These are phyloP conservation scores for Zygnema cylindricum DNA, from an alignment of 139 green algal genomes.

Conservation along the genomic window DNA sequence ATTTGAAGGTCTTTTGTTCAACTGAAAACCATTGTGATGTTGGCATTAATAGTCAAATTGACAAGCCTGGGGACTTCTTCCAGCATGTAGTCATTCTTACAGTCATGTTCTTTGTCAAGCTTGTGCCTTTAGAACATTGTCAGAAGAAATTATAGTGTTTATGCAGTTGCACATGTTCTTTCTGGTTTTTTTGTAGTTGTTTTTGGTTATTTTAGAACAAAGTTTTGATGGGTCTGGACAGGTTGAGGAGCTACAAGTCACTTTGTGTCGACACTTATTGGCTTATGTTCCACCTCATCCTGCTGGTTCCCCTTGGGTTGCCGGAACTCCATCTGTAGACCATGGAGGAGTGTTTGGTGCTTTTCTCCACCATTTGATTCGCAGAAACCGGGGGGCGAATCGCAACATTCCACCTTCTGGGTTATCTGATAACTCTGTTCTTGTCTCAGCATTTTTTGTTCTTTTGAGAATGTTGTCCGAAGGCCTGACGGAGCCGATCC, in stretches of 20 bases:
- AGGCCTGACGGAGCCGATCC: conserved; percentile 14
- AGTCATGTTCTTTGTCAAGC: no score
- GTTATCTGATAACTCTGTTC: conserved; percentile 77
- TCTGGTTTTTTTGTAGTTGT: no score
- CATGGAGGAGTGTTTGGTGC: conserved; percentile 46
- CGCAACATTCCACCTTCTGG: conserved; percentile 79
- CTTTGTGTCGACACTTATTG: conserved; percentile 41
- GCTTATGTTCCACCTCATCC: conserved; percentile 17
- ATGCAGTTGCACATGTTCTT: no score
- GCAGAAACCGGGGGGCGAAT: conserved; percentile 74
- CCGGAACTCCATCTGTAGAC: background rate
- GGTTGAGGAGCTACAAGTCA: conserved; percentile 58
- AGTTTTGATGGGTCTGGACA: conserved; percentile 41
- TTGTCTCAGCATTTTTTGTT: conserved; percentile 77
- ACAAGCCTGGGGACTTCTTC: no score
- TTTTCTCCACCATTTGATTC: conserved; percentile 73
- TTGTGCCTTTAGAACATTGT: no score
- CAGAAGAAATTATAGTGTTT: no score
- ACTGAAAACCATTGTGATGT: no score
- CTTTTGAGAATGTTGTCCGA: conserved; percentile 74
- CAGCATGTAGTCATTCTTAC: no score
- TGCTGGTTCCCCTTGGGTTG: background rate
- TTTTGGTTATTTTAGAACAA: no score
- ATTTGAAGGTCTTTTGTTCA: no score
- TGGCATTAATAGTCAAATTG: no score